Percentiles rank a stretch among this genome's conserved stretches.
Conservation (phyloP, 2,329 filamentous ascomycete genomes). For the Aspergillus amoenus region DNA sequence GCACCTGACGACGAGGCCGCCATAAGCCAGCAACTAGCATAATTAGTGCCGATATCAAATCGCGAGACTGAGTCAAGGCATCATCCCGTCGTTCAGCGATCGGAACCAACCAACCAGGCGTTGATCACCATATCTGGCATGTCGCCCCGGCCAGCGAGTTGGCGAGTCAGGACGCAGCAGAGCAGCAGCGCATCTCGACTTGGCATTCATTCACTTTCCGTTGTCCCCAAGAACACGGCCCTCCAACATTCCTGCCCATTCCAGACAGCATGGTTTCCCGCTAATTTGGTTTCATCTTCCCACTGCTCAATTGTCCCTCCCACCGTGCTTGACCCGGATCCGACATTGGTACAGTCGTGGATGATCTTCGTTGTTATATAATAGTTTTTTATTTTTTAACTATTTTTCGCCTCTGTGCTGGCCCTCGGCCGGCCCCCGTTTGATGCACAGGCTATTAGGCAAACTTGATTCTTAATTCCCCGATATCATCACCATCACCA, state of each 20-base stretch:
- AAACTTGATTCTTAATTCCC: constrained; percentile 3
- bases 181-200: not conserved
- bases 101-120: not conserved
- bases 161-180: not conserved
- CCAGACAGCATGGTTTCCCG: not conserved
- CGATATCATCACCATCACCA: constrained; percentile 19
- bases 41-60: not conserved
- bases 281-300: not conserved
- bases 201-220: not conserved
- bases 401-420: not conserved
- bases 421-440: constrained; percentile 2
- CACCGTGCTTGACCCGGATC: too few species aligned
- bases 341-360: too few species aligned
- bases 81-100: not conserved
- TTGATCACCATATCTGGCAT: not conserved
- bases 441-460: constrained; percentile 3
- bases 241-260: not conserved
- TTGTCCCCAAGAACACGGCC: not conserved
- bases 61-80: not conserved
- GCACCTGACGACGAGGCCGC: not conserved
- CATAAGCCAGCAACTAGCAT: not conserved
- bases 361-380: not conserved
- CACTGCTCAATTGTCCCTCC: too few species aligned
- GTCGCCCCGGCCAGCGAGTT: not conserved
- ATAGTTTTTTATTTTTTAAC: not conserved